Percentiles rank a stretch among this genome's conserved stretches.
These are phyloP conservation scores for Flaveria trinervia DNA, from an alignment of 129 eudicot species.

Conservation along the genomic window DNA sequence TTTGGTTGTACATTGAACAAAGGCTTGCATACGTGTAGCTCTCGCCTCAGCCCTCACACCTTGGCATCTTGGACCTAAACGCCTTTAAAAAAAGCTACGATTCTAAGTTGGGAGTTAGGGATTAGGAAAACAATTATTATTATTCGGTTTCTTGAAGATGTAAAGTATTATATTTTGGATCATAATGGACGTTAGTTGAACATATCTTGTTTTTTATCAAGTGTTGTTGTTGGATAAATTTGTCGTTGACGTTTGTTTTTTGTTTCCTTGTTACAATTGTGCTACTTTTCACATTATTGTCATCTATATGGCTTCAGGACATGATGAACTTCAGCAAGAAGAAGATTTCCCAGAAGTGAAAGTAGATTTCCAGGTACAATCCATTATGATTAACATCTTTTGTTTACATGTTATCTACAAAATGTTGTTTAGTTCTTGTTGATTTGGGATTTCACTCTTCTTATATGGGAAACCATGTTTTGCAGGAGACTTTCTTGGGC, in stretches of 20 bases:
- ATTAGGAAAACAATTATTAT: neutral
- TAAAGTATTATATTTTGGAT: neutral
- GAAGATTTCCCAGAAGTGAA: conserved; percentile 89
- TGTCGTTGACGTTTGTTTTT: neutral
- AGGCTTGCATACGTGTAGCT: too few species aligned
- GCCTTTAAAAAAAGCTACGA: neutral
- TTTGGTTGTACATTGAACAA: too few species aligned
- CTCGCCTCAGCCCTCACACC: too few species aligned
- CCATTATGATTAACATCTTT: neutral
- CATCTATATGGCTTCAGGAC: conserved; percentile 42
- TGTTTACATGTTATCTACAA: neutral
- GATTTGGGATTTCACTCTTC: conserved; percentile 10
- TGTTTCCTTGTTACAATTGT: neutral
- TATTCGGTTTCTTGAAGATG: neutral
- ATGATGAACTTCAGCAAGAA: conserved; percentile 52
- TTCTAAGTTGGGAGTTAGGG: neutral
- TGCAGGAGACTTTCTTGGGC: conserved; percentile 88
- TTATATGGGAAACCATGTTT: conserved; percentile 23
- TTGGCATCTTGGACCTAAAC: too few species aligned
- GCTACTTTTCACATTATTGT: conserved; percentile 14
- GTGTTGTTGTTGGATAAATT: neutral
- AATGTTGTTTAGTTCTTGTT: conserved; percentile 14
- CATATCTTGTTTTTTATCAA: neutral
- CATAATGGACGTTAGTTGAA: neutral
- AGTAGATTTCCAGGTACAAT: conserved; percentile 70